A percentile compares a stretch with the other conserved stretches of the same genome.
Evolutionary conservation across 352 stramenopile genomes (phyloP).

Genomic region (Phytophthora pinifolia): DNA sequence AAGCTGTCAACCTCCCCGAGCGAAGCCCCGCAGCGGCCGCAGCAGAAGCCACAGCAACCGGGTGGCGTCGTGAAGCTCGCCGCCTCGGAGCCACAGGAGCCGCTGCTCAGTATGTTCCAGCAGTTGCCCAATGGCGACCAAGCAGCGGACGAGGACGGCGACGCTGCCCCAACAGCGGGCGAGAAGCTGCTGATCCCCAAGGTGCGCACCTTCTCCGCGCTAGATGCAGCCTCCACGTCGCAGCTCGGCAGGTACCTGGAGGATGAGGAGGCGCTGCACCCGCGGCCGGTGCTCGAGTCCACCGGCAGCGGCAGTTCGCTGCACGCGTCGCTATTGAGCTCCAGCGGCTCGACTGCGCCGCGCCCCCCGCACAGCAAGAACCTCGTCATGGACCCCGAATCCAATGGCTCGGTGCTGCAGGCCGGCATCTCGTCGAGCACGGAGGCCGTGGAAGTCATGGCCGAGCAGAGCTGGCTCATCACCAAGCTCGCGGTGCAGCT

Average conservation of each 20-base stretch:
- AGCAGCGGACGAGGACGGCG: constrained; percentile 18
- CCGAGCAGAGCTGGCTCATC: constrained; percentile 72
- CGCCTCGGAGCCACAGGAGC: constrained; percentile 8
- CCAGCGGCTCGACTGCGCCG: constrained; percentile 11
- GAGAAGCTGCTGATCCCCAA: constrained; percentile 36
- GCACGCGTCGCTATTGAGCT: constrained; percentile 25
- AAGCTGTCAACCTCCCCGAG: constrained; percentile 12
- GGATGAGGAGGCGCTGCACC: constrained; percentile 34
- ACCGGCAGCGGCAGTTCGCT: constrained; percentile 19
- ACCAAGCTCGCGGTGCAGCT: constrained; percentile 70
- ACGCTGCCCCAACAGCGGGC: constrained; percentile 4
- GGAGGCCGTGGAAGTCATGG: constrained; percentile 60
- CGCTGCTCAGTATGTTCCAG: constrained; percentile 2
- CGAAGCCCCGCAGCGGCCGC: constrained; percentile 12
- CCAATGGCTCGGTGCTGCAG: constrained; percentile 47
- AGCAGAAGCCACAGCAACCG: constrained; percentile 16
- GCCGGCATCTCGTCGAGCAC: constrained; percentile 41
- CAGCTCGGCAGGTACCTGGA: constrained; percentile 37
- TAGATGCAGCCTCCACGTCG: constrained; percentile 33
- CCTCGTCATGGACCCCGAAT: constrained; percentile 44
- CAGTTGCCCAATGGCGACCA: constrained; percentile 20
- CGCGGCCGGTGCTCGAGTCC: constrained; percentile 17
- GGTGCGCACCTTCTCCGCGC: constrained; percentile 40
- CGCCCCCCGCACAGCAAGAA: constrained; percentile 48
- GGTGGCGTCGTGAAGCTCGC: constrained; percentile 8